Conservation (phyloP, 768 basidiomycete species). For the Suillus alpinus region DNA sequence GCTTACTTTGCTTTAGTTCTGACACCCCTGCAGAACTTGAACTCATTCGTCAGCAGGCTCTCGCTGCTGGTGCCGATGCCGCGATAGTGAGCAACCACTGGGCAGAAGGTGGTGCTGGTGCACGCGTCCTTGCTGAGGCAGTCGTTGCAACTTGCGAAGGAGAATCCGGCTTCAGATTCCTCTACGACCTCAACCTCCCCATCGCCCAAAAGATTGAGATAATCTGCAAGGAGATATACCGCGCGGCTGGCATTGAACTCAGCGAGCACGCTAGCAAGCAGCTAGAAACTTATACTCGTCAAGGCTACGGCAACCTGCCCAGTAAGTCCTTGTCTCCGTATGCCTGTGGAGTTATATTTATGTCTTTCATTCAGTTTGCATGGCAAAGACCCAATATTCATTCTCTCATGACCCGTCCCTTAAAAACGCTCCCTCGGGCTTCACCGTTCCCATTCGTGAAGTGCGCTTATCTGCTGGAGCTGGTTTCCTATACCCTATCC, state of each 20-base stretch:
- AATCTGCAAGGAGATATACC: slow-evolving; percentile 90
- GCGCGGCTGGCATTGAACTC: slow-evolving; percentile 86
- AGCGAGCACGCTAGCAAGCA: slow-evolving; percentile 83
- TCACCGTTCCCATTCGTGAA: slow-evolving; percentile 87
- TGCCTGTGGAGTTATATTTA: slow-evolving; percentile 5
- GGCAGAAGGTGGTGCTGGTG: slow-evolving; percentile 93
- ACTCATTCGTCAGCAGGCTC: slow-evolving; percentile 75
- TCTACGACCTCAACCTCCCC: slow-evolving; percentile 81
- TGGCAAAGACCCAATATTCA: slow-evolving; percentile 98
- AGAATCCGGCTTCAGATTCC: slow-evolving; percentile 84
- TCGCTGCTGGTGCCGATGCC: slow-evolving; percentile 87
- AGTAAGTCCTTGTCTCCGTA: slow-evolving; percentile 46
- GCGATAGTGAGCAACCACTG: slow-evolving; percentile 97
- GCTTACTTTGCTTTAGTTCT: slow-evolving; percentile 45
- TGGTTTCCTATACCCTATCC: slow-evolving; percentile 91
- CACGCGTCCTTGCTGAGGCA: slow-evolving; percentile 87
- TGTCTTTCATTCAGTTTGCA: slow-evolving; percentile 61
- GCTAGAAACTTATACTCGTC: slow-evolving; percentile 86
- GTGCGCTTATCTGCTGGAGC: slow-evolving; percentile 90
- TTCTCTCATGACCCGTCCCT: slow-evolving; percentile 92
- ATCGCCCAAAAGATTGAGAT: slow-evolving; percentile 87
- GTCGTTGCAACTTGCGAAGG: slow-evolving; percentile 83
- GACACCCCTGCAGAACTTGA: slow-evolving; percentile 89
- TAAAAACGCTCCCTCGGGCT: slow-evolving; percentile 90
- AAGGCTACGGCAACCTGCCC: slow-evolving; percentile 78